Evolutionary conservation across 768 basidiomycete species (phyloP).

Genomic region (Leccinum subgranulosum): DNA sequence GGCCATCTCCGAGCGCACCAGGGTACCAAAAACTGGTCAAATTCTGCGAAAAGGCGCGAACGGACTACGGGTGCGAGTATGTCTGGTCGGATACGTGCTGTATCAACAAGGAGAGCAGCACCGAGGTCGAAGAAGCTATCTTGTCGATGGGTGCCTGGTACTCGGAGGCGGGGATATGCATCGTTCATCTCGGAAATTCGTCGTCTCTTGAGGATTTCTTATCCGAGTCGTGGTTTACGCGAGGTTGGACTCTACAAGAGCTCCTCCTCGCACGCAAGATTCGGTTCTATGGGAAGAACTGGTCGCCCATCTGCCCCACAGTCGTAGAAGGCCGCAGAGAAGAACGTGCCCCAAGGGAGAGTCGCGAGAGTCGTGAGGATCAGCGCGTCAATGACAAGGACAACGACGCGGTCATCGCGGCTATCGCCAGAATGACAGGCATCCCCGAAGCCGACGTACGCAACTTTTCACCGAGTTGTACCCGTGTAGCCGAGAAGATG

Average conservation of each 20-base stretch:
- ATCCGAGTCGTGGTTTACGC: conserved; percentile 22
- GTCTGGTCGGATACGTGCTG: conserved; percentile 30
- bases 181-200: conserved; percentile 24
- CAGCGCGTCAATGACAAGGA: conserved; percentile 23
- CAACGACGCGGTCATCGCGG: conserved; percentile 13
- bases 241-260: conserved; percentile 24
- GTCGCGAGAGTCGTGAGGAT: conserved; percentile 7
- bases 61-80: conserved; percentile 24
- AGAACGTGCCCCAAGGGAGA: conserved; percentile 3
- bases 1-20: conserved; percentile 12
- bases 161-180: conserved; percentile 20
- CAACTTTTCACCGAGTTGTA: conserved; percentile 18
- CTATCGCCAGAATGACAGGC: conserved; percentile 17
- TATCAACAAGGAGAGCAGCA: conserved; percentile 25
- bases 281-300: conserved; percentile 26
- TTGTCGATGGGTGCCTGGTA: conserved; percentile 25
- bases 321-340: conserved; percentile 16
- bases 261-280: conserved; percentile 23
- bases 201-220: conserved; percentile 19
- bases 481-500: conserved; percentile 23
- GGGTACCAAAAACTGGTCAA: conserved; percentile 26
- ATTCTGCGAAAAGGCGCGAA: conserved; percentile 26
- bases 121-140: conserved; percentile 29
- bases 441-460: conserved; percentile 22
- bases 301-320: conserved; percentile 15